phyloP scores from a whole-genome alignment of 2,329 filamentous ascomycete genomes.

The Claviceps sorghi region DNA sequence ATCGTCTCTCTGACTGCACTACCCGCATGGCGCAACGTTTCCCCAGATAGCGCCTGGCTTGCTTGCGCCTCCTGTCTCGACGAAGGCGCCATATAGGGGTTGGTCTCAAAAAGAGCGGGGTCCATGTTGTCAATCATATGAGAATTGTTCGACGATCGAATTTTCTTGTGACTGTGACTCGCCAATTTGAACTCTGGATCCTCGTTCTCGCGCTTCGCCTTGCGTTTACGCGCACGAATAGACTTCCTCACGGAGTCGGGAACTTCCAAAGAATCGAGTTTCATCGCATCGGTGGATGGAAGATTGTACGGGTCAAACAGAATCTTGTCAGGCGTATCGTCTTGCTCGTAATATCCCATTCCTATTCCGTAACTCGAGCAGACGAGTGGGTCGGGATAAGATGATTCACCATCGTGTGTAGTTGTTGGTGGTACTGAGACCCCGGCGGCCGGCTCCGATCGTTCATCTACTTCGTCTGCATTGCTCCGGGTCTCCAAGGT shows the following conservation, averaged over 20 bases:
- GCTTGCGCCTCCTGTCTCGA: not conserved
- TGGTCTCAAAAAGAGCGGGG: constrained; percentile 32
- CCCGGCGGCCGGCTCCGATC: not conserved
- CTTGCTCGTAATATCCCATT: constrained; percentile 47
- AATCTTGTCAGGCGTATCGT: constrained; percentile 42
- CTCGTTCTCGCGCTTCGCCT: constrained; percentile 36
- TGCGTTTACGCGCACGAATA: constrained; percentile 37
- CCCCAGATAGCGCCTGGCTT: constrained; percentile 8
- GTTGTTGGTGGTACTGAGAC: not conserved
- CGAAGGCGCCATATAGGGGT: constrained; percentile 1
- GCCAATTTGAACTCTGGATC: constrained; percentile 37
- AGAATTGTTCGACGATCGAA: constrained; percentile 14
- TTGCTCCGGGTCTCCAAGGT: not conserved
- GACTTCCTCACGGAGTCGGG: constrained; percentile 42
- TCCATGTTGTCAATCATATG: constrained; percentile 31
- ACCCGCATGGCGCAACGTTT: constrained; percentile 9
- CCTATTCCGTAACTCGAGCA: constrained; percentile 36
- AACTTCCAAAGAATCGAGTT: constrained; percentile 29
- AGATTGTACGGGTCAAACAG: constrained; percentile 44
- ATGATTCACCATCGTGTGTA: constrained; percentile 13
- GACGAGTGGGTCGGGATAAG: constrained; percentile 36
- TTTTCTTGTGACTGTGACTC: constrained; percentile 29
- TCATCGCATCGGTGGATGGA: constrained; percentile 30
- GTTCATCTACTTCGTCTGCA: not conserved
- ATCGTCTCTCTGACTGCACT: constrained; percentile 15